Evolutionary conservation across 495 filamentous ascomycete genomes (phyloP), one percentile per base, ranked within the genome.

Genomic region (Aspergillus nanangensis): DNA sequence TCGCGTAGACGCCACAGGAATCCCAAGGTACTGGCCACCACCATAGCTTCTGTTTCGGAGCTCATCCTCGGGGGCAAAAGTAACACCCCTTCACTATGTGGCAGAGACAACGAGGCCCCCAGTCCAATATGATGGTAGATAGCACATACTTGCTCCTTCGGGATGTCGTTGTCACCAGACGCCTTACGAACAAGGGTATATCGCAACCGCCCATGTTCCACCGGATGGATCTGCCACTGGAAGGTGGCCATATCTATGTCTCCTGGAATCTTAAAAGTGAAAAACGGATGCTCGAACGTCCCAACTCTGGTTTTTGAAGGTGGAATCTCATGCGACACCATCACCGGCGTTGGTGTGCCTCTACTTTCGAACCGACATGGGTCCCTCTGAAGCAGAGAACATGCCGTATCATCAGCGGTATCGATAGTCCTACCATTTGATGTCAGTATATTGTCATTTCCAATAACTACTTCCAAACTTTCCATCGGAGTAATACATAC

Each of bases 161-260:
- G 18, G 2, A 37, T 19, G 32, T 24, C 20, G 11, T 15, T 1
- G n/a, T 33, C 13, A 10, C 15, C 17, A 3, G 8, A 3, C 1
- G n/a, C 2, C 18, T 22, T n/a, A 4, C 31, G 29, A 1, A 42
- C 29, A 4, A 49, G 38, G 13, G 46, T 49, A 37, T 49, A 49
- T n/a, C 38, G 38, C 31, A 49, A 7, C 5, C 18, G 46, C 14
- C 38, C 38, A 14, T 37, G 24, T 20, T 43, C 13, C 0, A 37
- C 25, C 2, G 46, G 46, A 20, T 49, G 46, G 22, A 49, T 49
- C 21, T 49, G 38, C 46, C 46, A 49, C 18, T 42, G n/a, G 7
- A 36, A 33, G n/a, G 11, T 42, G 5, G 17, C 21, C 29, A 13
- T 15, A n/a, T 11, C 14, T 1, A 8, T 4, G 19, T 37, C 29